Conservation (phyloP, 805 yeast species). For the Candida mattraensis region DNA sequence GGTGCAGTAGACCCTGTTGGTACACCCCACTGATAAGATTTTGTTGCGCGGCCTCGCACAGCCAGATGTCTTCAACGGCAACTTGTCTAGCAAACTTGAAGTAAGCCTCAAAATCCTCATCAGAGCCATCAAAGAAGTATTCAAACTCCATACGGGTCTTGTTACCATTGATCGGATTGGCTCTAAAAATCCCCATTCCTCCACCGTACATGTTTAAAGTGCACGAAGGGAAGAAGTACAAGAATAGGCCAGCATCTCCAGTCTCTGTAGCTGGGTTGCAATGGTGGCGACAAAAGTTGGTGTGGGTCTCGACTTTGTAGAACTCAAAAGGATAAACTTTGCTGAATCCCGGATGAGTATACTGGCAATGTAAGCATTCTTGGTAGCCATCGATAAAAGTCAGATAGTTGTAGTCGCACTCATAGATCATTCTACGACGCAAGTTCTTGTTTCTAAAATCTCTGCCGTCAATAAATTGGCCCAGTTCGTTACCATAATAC, state of each 20-base stretch:
- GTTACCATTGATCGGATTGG: conserved; percentile 28
- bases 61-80: conserved; percentile 31
- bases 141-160: conserved; percentile 33
- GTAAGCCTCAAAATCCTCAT: conserved; percentile 29
- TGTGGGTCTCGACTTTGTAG: conserved; percentile 27
- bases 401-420: conserved; percentile 26
- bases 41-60: conserved; percentile 32
- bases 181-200: conserved; percentile 32
- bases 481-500: conserved; percentile 22
- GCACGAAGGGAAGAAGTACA: conserved; percentile 32
- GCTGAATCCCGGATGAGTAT: conserved; percentile 30
- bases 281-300: conserved; percentile 30
- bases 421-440: conserved; percentile 26
- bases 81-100: conserved; percentile 34
- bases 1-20: conserved; percentile 29
- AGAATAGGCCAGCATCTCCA: conserved; percentile 24
- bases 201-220: conserved; percentile 31
- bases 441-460: conserved; percentile 21
- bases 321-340: conserved; percentile 29
- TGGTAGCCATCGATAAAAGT: conserved; percentile 31
- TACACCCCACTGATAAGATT: conserved; percentile 27
- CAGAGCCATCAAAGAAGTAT: conserved; percentile 29
- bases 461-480: conserved; percentile 19
- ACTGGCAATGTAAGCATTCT: conserved; percentile 31
- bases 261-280: conserved; percentile 19